Conservation (phyloP, 2,329 filamentous ascomycete genomes). For the Aaosphaeria arxii region DNA sequence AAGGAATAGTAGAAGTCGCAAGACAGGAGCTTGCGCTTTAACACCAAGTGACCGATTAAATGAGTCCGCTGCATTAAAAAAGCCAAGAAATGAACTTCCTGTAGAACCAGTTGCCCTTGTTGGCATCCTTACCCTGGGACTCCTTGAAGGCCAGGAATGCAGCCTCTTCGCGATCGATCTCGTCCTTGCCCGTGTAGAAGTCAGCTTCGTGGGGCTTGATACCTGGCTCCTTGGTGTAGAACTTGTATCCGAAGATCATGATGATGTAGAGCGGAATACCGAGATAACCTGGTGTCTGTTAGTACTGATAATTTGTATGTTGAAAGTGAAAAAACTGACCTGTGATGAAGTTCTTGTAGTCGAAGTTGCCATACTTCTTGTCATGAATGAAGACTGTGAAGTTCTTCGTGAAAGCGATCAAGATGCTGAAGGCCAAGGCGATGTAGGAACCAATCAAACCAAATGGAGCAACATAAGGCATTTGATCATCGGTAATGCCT, state of each 20-base stretch:
- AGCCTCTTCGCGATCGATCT: constrained; percentile 70
- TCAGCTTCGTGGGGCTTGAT: constrained; percentile 61
- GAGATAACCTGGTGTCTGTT: constrained; percentile 61
- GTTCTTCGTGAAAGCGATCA: constrained; percentile 81
- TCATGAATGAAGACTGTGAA: constrained; percentile 65
- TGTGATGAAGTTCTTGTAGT: constrained; percentile 70
- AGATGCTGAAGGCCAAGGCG: constrained; percentile 66
- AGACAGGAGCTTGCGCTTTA: too few relatives aligned
- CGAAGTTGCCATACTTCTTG: constrained; percentile 52
- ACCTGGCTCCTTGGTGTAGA: constrained; percentile 52
- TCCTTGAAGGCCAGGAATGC: constrained; percentile 60
- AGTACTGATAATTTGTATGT: too few relatives aligned
- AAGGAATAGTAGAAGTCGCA: too few relatives aligned
- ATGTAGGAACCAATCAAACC: constrained; percentile 67
- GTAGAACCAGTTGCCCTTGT: constrained; percentile 53
- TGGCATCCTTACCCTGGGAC: constrained; percentile 16
- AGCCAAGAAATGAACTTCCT: constrained; percentile 59
- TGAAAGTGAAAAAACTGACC: too few relatives aligned
- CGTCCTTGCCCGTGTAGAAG: constrained; percentile 70
- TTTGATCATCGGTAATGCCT: constrained; percentile 40
- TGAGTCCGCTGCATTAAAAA: constrained; percentile 43
- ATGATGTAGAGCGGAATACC: constrained; percentile 73
- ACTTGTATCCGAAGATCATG: constrained; percentile 68
- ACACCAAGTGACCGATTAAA: too few relatives aligned
- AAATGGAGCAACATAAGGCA: constrained; percentile 65